Evolutionary conservation across 371 early-diverging fungal species (phyloP), one percentile per base, ranked within the genome.

Genomic region (Capillidium heterosporum): DNA sequence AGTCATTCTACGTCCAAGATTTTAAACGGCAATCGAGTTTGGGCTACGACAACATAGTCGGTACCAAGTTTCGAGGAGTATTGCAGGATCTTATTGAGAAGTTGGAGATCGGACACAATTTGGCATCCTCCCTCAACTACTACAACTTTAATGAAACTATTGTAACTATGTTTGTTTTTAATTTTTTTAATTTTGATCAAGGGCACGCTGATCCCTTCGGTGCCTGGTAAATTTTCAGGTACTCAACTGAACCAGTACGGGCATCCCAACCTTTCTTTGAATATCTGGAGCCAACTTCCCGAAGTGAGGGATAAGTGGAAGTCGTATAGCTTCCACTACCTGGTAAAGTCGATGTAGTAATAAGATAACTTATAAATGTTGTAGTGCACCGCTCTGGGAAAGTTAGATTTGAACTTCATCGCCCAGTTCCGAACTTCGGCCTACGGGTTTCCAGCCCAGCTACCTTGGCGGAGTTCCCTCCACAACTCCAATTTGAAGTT

Each of bases 361-460:
- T 39, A 15, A 8, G 4, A 53, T 39, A 31, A 10, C 17, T 35
- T 19, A 35, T 39, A 53, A 44, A 44, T 44, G 7, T 44, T 8
- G 5, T 23, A 32, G 53, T 53, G 53, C 19, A 53, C 53, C 13
- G 53, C 53, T 23, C 24, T 53, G 29, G 53, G 53, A 11, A 31
- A n/a, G 10, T 39, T 53, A 8, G 35, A 31, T 35, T 39, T 27
- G n/a, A 3, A 10, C 15, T 53, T 21, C 15, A 21, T 53, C 4
- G 31, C 35, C 17, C 27, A 53, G 35, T 53, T 53, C 26, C 31
- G 53, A 11, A 27, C 35, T 39, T 27, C 27, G 7, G 53, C 53
- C 23, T 17, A 27, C 8, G 41, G 53, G 15, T 53, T 35, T 39
- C 53, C 29, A 39, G 27, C 53, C 4, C 31, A 24, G 13, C 15